Base-by-base conservation (phyloP, 2,329 filamentous ascomycete genomes). In the Cordyceps pruinosa region DNA sequence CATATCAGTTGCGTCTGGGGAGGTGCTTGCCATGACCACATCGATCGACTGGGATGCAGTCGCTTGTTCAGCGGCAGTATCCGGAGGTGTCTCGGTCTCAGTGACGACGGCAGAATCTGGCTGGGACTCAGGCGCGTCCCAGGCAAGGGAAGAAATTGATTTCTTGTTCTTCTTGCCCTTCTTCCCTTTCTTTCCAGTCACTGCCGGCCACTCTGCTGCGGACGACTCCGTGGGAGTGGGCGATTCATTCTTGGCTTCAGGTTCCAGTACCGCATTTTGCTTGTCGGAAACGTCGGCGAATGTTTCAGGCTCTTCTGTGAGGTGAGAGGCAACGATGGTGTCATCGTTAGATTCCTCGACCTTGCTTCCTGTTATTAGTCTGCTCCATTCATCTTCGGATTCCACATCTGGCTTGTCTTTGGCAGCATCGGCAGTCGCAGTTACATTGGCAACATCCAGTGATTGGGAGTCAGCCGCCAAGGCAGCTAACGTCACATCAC, bases 141-240 rank as follows among this genome's bases (percentile, higher is more conserved):
- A 42, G 9, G 46, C 37, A 39, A 50, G 1, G 2, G 37, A 39
- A 17, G 52, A 45, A 21, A 32, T 42, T 42, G 57, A 50, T 26
- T 54, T 56, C 44, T 63, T 62, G 52, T 64, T 64, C 63, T 70
- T 69, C 61, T 71, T 70, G 50, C 66, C 67, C 60, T 67, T 68
- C 48, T 69, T 65, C 34, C 57, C 59, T 37, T 63, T 60, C 56
- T 66, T 63, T 49, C 47, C 32, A 39, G 58, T 41, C 44, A 37
- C 32, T 26, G 28, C 26, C 21, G 54, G 42, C 51, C 41, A 30
- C 17, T 56, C 57, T 35, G 57, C 50, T 23, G 19, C 32, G 19
- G 17, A 15, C 28, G 49, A 5, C 26, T 58, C 47, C n/a, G 34
- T 7, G 5, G 15, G n/a, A 32, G 37, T 21, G 28, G 21, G 46